Evolutionary conservation across 2,329 filamentous ascomycete species (phyloP).

Genomic region (Botrytis tulipae): DNA sequence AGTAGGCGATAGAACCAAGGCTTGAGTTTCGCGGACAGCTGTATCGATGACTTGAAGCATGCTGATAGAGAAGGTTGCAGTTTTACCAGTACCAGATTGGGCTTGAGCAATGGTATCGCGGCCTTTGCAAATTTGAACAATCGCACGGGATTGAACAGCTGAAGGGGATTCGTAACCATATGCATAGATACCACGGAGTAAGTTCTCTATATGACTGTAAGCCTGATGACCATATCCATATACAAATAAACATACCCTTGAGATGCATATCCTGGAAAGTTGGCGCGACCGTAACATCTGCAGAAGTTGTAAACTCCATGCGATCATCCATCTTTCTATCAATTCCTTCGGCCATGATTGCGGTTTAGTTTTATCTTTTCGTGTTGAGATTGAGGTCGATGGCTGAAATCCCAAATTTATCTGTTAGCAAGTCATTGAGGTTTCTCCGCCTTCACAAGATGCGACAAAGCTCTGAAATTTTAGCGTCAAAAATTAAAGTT

Average conservation of each 20-base stretch:
- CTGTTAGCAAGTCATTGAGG: constrained; percentile 3
- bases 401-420: not conserved
- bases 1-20: constrained; percentile 91
- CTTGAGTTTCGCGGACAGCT: constrained; percentile 87
- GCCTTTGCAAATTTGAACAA: constrained; percentile 98
- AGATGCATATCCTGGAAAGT: constrained; percentile 92
- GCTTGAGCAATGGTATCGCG: constrained; percentile 98
- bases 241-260: constrained; percentile 58
- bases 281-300: constrained; percentile 92
- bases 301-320: constrained; percentile 98
- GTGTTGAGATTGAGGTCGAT: constrained; percentile 10
- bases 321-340: constrained; percentile 92
- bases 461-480: constrained; percentile 22
- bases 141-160: constrained; percentile 94
- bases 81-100: constrained; percentile 96
- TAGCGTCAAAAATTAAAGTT: constrained; percentile 27
- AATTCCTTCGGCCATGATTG: constrained; percentile 79
- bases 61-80: constrained; percentile 92
- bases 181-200: constrained; percentile 94
- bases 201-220: constrained; percentile 63
- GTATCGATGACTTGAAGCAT: constrained; percentile 96
- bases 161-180: constrained; percentile 99
- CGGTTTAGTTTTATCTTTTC: constrained; percentile 22
- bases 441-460: not conserved
- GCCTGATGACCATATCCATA: not conserved